Conservation (phyloP, 306 rosid genomes). For the Heteromeles arbutifolia region DNA sequence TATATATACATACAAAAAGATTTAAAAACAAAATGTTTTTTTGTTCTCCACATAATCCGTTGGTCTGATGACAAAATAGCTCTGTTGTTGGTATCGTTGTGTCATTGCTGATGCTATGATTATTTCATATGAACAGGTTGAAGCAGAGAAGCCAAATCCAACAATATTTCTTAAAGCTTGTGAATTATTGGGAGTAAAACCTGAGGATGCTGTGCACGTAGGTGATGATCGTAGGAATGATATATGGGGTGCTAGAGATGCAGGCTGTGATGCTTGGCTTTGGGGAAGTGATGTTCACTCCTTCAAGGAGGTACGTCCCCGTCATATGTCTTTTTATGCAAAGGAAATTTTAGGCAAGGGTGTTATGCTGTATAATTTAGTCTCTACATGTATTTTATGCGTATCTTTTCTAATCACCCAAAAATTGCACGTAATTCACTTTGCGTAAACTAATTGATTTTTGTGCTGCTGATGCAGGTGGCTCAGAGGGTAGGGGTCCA, state of each 20-base stretch:
- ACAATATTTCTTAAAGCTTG: slow-evolving; percentile 96
- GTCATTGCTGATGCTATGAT: not conserved
- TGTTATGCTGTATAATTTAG: not conserved
- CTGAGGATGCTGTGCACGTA: slow-evolving; percentile 91
- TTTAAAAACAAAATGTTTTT: not conserved
- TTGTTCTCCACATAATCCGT: not conserved
- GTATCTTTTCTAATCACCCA: not conserved
- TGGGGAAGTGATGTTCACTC: slow-evolving; percentile 98
- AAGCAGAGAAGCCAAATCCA: slow-evolving; percentile 96
- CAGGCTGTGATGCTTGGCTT: slow-evolving; percentile 99
- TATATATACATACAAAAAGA: not conserved
- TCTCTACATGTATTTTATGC: not conserved
- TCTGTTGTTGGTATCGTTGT: not conserved
- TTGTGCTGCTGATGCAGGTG: slow-evolving; percentile 49
- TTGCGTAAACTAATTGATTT: not conserved
- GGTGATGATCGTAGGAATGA: slow-evolving; percentile 97
- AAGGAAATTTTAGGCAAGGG: not conserved
- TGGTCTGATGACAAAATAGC: not conserved
- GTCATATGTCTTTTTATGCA: slow-evolving; percentile 5
- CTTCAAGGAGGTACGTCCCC: slow-evolving; percentile 66
- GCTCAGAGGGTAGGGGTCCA: slow-evolving; percentile 66
- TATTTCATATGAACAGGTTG: slow-evolving; percentile 44
- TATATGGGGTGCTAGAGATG: slow-evolving; percentile 98
- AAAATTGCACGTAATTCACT: too few relatives aligned
- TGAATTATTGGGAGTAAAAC: slow-evolving; percentile 69